A percentile compares a stretch with the other conserved stretches of the same genome.
Conservation (phyloP, 192 early-diverging fungal species). For the Coemansia erecta region DNA sequence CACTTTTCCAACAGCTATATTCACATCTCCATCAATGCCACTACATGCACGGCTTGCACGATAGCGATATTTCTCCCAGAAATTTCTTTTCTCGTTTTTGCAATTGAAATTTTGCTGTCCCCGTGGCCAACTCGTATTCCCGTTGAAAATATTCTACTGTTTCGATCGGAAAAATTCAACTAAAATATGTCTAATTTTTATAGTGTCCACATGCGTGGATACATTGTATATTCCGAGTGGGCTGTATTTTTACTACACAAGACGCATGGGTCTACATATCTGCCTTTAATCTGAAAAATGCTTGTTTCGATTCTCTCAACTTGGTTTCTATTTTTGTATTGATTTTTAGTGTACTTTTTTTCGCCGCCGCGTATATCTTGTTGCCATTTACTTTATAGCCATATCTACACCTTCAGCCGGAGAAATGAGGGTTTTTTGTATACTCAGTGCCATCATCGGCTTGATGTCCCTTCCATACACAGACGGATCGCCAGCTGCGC, state of each 20-base stretch:
- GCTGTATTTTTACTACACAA: neutral
- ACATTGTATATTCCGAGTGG: conserved; percentile 11
- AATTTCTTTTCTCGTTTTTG: neutral
- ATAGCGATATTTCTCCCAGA: neutral
- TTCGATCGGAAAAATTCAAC: neutral
- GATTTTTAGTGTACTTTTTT: neutral
- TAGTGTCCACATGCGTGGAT: conserved; percentile 7
- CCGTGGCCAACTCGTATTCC: neutral
- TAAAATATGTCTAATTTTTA: neutral
- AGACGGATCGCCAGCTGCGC: conserved; percentile 12
- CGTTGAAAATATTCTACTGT: no score
- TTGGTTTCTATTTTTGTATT: no score
- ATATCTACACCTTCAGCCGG: neutral
- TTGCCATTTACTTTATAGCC: neutral
- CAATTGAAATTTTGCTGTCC: neutral
- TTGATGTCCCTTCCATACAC: conserved; percentile 3
- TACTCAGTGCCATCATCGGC: conserved; percentile 6
- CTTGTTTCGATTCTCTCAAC: no score
- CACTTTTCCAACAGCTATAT: neutral
- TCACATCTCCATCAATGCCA: neutral
- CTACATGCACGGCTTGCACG: neutral
- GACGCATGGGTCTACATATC: neutral
- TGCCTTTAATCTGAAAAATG: no score
- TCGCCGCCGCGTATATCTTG: neutral
- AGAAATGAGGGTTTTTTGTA: conserved; percentile 14